Conservation (phyloP, 2,329 filamentous ascomycete species). For the Triangularia verruculosa region DNA sequence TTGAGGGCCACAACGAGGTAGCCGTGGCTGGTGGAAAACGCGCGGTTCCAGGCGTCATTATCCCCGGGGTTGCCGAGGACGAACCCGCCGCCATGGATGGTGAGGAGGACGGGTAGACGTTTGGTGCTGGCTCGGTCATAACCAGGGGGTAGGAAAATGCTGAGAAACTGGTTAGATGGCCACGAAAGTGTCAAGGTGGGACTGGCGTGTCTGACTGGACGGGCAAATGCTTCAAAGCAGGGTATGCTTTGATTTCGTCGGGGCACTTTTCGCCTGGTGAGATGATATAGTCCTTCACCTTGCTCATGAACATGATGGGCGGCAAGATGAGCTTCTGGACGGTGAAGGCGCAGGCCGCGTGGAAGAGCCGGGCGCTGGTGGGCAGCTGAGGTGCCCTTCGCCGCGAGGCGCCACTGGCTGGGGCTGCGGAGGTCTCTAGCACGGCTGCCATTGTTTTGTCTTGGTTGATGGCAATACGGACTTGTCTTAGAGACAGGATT, state of each 20-base stretch:
- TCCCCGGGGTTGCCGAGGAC: constrained; percentile 41
- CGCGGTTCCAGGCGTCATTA: constrained; percentile 47
- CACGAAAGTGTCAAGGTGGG: not conserved
- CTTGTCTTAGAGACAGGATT: not conserved
- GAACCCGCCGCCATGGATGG: constrained; percentile 53
- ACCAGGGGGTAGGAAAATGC: constrained; percentile 41
- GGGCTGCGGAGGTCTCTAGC: not conserved
- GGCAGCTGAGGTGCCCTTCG: not conserved
- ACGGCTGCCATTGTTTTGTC: not conserved
- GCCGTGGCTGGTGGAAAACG: constrained; percentile 39
- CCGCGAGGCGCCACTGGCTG: not conserved
- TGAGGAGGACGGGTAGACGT: constrained; percentile 39
- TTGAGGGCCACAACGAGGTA: constrained; percentile 47
- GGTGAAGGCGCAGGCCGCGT: constrained; percentile 5
- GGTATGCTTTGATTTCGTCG: constrained; percentile 26
- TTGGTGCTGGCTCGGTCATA: constrained; percentile 29
- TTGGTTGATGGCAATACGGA: not conserved
- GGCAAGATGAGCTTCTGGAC: constrained; percentile 14
- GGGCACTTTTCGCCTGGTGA: constrained; percentile 11
- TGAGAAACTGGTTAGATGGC: constrained; percentile 7
- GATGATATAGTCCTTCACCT: constrained; percentile 13
- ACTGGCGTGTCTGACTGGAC: constrained; percentile 15
- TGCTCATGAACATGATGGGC: not conserved
- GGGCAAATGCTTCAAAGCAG: constrained; percentile 20
- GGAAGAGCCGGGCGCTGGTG: constrained; percentile 2